Conservation (phyloP, 2,329 filamentous ascomycete species). For the Gyromitra esculenta region DNA sequence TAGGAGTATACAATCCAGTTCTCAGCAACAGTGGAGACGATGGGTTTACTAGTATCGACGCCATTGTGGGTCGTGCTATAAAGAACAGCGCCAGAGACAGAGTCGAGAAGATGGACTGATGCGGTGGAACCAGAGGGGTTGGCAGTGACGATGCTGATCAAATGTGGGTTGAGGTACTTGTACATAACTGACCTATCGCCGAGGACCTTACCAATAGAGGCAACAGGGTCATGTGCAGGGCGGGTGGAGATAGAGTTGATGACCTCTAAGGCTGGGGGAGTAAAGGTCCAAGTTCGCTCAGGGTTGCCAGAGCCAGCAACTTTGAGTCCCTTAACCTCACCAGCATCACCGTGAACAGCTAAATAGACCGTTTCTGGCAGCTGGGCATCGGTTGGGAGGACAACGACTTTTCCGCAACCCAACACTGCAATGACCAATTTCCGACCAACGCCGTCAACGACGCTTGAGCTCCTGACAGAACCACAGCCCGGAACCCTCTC, state of each 20-base stretch:
- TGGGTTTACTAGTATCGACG: conserved; percentile 77
- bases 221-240: conserved; percentile 82
- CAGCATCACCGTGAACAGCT: conserved; percentile 65
- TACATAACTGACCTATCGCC: conserved; percentile 93
- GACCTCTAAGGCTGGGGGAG: conserved; percentile 71
- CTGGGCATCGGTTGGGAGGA: conserved; percentile 39
- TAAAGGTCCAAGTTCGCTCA: conserved; percentile 75
- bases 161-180: conserved; percentile 94
- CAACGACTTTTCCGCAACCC: conserved; percentile 41
- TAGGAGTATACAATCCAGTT: conserved; percentile 94
- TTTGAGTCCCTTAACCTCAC: conserved; percentile 67
- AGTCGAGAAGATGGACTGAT: conserved; percentile 82
- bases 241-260: conserved; percentile 75
- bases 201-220: conserved; percentile 92
- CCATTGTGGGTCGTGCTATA: conserved; percentile 75
- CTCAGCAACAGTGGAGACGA: conserved; percentile 83
- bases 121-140: conserved; percentile 70
- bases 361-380: conserved; percentile 59
- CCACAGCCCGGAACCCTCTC: conserved; percentile 45
- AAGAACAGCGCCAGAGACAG: conserved; percentile 82
- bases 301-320: conserved; percentile 60
- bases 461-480: conserved; percentile 64
- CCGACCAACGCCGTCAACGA: conserved; percentile 64
- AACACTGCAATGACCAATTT: conserved; percentile 52
- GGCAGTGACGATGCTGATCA: conserved; percentile 72